These are phyloP conservation scores for Penicilliopsis zonata DNA, from an alignment of 495 filamentous ascomycete species.

Conservation along the genomic window DNA sequence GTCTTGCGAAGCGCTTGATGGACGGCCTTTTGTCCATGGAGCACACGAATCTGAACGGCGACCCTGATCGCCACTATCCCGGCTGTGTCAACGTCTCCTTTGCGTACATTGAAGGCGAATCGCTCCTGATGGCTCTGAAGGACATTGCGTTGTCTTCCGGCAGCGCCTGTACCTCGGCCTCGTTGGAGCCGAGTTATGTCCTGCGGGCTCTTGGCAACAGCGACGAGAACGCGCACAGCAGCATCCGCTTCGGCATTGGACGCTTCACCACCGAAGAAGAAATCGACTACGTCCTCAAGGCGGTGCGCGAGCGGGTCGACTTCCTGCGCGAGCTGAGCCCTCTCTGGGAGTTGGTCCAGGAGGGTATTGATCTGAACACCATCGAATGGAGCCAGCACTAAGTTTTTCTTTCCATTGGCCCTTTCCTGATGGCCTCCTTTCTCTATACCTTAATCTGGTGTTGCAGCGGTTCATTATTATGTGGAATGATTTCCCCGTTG, in stretches of 20 bases:
- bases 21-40: slow-evolving; percentile 77
- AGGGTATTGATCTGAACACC: slow-evolving; percentile 86
- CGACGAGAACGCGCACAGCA: slow-evolving; percentile 94
- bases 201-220: slow-evolving; percentile 86
- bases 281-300: slow-evolving; percentile 96
- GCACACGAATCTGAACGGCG: slow-evolving; percentile 86
- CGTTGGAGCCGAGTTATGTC: slow-evolving; percentile 92
- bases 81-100: slow-evolving; percentile 98
- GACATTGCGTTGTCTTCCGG: slow-evolving; percentile 96
- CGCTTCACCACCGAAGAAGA: slow-evolving; percentile 91
- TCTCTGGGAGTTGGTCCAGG: slow-evolving; percentile 96
- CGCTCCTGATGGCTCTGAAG: slow-evolving; percentile 94
- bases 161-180: slow-evolving; percentile 93
- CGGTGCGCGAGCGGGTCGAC: slow-evolving; percentile 74
- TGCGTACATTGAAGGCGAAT: slow-evolving; percentile 96
- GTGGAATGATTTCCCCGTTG: slow-evolving; percentile 1
- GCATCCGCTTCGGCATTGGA: slow-evolving; percentile 94
- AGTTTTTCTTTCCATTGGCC: slow-evolving; percentile 5
- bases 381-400: slow-evolving; percentile 98
- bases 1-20: slow-evolving; percentile 70
- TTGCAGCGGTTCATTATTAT: background rate
- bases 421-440: background rate
- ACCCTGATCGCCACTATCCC: slow-evolving; percentile 72
- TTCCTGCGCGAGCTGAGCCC: slow-evolving; percentile 94
- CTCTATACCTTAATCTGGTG: background rate